Evolutionary conservation across 2,329 filamentous ascomycete species (phyloP), one percentile per base, ranked within the genome.

Genomic region (Fusarium continuum): DNA sequence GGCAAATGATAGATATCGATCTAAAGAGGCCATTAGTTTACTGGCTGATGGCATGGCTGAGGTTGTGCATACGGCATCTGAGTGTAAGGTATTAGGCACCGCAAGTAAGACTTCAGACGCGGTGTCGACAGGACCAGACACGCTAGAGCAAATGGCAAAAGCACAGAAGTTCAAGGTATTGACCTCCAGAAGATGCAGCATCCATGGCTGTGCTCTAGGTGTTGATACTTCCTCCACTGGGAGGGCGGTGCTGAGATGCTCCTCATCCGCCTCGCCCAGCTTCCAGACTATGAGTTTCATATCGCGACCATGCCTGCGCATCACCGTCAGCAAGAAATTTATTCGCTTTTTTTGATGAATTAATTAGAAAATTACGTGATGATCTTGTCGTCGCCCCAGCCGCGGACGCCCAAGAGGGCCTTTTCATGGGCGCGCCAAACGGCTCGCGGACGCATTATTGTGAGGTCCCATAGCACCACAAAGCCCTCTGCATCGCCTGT

Each of bases 131-230:
- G 60, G 25, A 17, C 60, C 62, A 7, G 75, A 68, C 8, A 59
- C 57, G 36, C 77, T 73, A 56, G 80, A 57, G 72, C 88, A 89
- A 60, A 84, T 82, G 3, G 90, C 83, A 74, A 97, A 97, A 2
- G 90, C 85, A 74, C 95, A 99, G 74, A 98, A 99, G 73, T 98
- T 99, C 79, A 98, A 85, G 2, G 94, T 92, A 72, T 97, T 97
- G 36, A 98, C 92, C 6, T 91, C 83, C 6, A 99, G 79, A 5
- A 91, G 85, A 75, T 97, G 86, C 19, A 97, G 76, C n/a, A 97
- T 79, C 92, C 92, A 96, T 25, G 95, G 95, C 69, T 88, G 83
- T 16, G 83, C 85, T 63, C 79, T 83, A 44, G 75, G 75, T 39
- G 75, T 77, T 23, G 74, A 75, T 2, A 73, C 79, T 40, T 79